phyloP scores from a whole-genome alignment of 345 rosid genomes.

The Bretschneidera sinensis region DNA sequence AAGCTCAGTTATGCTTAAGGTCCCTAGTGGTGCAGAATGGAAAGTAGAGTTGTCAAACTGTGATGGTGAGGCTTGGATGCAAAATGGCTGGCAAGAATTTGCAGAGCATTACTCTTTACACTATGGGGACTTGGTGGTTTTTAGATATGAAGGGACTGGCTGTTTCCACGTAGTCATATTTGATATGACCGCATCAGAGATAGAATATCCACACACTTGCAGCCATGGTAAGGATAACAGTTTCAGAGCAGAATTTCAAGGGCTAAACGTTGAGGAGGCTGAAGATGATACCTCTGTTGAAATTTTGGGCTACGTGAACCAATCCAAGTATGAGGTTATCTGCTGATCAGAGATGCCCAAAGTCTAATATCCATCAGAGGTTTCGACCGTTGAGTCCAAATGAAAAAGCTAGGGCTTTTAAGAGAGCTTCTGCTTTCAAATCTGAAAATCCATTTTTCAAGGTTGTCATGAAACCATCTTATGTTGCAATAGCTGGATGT shows the following conservation, averaged over 20 bases:
- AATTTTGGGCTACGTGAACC: too few species aligned
- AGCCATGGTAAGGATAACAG: slow-evolving; percentile 21
- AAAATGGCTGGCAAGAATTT: slow-evolving; percentile 27
- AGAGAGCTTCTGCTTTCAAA: slow-evolving; percentile 18
- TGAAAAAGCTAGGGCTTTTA: slow-evolving; percentile 14
- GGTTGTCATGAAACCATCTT: slow-evolving; percentile 21
- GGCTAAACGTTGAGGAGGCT: background rate
- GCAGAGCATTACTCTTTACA: slow-evolving; percentile 17
- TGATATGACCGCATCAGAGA: too few species aligned
- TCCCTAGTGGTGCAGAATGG: slow-evolving; percentile 26
- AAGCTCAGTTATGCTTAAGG: slow-evolving; percentile 8
- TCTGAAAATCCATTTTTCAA: slow-evolving; percentile 21
- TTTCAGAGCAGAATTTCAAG: slow-evolving; percentile 8
- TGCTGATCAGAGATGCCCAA: too few species aligned
- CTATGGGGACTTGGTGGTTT: slow-evolving; percentile 19
- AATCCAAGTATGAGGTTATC: too few species aligned
- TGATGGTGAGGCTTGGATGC: slow-evolving; percentile 19
- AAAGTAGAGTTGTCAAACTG: slow-evolving; percentile 15
- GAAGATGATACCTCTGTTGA: too few species aligned
- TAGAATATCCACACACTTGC: slow-evolving; percentile 20
- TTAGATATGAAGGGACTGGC: slow-evolving; percentile 18
- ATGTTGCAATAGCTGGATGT: too few species aligned
- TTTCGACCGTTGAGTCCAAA: background rate
- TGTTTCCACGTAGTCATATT: slow-evolving; percentile 16
- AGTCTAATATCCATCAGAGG: background rate